phyloP scores from a whole-genome alignment of 805 yeast species.

The Kurtzmaniella cleridarum region DNA sequence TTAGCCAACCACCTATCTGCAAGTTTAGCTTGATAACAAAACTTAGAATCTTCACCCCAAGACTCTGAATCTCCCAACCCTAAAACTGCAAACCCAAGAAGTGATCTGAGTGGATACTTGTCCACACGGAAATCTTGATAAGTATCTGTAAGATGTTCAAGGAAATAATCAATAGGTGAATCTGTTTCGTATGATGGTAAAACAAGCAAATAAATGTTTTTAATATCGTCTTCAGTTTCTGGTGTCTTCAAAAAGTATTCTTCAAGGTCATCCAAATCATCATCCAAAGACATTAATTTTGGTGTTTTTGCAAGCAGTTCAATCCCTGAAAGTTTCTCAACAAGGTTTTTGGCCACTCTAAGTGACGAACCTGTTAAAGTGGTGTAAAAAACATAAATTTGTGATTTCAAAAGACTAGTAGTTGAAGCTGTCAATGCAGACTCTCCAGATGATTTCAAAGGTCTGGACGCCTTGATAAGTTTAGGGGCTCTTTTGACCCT shows the following conservation, averaged over 20 bases:
- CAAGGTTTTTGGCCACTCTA: slow-evolving; percentile 54
- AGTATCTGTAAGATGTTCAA: slow-evolving; percentile 76
- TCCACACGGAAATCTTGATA: slow-evolving; percentile 82
- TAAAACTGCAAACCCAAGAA: slow-evolving; percentile 78
- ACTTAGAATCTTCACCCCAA: slow-evolving; percentile 61
- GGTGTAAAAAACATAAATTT: slow-evolving; percentile 69
- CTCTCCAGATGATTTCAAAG: slow-evolving; percentile 11
- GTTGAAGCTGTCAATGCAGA: slow-evolving; percentile 37
- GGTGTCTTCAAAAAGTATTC: slow-evolving; percentile 73
- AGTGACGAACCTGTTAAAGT: slow-evolving; percentile 82
- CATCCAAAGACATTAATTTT: slow-evolving; percentile 64
- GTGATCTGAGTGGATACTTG: slow-evolving; percentile 62
- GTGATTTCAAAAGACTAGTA: slow-evolving; percentile 44
- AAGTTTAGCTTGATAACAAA: slow-evolving; percentile 77
- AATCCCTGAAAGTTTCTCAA: slow-evolving; percentile 27
- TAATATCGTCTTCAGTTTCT: slow-evolving; percentile 14
- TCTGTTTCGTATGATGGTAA: slow-evolving; percentile 91
- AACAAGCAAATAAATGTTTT: slow-evolving; percentile 62
- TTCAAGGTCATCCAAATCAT: slow-evolving; percentile 76
- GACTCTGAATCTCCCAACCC: slow-evolving; percentile 87
- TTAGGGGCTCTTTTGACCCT: slow-evolving; percentile 34
- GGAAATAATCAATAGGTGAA: slow-evolving; percentile 83
- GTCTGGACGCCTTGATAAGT: slow-evolving; percentile 35
- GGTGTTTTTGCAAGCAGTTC: slow-evolving; percentile 34
- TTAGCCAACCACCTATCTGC: slow-evolving; percentile 75